These are phyloP conservation scores for Coemansia sp. DNA, from an alignment of 192 early-diverging fungal species.

Conservation along the genomic window DNA sequence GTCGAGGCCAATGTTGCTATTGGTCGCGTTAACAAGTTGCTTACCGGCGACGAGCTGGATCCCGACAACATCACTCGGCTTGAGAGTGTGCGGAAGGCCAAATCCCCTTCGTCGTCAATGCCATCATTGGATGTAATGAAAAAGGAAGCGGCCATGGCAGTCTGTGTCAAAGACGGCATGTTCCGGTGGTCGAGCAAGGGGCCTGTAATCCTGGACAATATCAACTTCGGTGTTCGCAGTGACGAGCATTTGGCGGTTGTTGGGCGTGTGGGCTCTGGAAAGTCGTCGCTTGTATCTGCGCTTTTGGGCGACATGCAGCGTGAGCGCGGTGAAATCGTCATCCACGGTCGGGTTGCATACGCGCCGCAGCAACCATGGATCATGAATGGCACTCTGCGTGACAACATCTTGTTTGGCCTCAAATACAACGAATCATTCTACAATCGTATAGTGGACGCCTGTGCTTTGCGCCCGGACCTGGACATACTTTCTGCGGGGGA, in stretches of 20 bases:
- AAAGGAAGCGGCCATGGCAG: conserved; percentile 29
- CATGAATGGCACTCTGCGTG: conserved; percentile 87
- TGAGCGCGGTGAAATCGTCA: conserved; percentile 60
- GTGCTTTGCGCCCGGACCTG: conserved; percentile 84
- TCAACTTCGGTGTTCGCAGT: conserved; percentile 36
- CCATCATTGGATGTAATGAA: conserved; percentile 64
- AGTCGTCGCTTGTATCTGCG: conserved; percentile 74
- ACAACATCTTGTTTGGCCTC: conserved; percentile 91
- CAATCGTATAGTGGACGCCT: conserved; percentile 73
- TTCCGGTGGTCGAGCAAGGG: conserved; percentile 58
- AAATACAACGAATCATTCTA: conserved; percentile 77
- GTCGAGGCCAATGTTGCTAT: conserved; percentile 85
- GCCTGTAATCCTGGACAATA: conserved; percentile 32
- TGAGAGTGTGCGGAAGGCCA: conserved; percentile 11
- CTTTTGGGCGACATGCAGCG: conserved; percentile 88
- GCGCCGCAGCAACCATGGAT: conserved; percentile 77
- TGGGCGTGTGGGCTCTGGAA: conserved; percentile 72
- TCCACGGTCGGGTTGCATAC: conserved; percentile 69
- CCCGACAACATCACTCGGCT: conserved; percentile 53
- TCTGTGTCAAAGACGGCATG: conserved; percentile 53
- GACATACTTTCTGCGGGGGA: conserved; percentile 84
- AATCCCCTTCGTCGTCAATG: conserved; percentile 14
- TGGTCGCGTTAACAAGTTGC: conserved; percentile 75
- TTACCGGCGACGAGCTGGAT: conserved; percentile 82
- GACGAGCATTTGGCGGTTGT: conserved; percentile 60